phyloP scores from a whole-genome alignment of 441 rosid species.

The Erysimum cheiri region DNA sequence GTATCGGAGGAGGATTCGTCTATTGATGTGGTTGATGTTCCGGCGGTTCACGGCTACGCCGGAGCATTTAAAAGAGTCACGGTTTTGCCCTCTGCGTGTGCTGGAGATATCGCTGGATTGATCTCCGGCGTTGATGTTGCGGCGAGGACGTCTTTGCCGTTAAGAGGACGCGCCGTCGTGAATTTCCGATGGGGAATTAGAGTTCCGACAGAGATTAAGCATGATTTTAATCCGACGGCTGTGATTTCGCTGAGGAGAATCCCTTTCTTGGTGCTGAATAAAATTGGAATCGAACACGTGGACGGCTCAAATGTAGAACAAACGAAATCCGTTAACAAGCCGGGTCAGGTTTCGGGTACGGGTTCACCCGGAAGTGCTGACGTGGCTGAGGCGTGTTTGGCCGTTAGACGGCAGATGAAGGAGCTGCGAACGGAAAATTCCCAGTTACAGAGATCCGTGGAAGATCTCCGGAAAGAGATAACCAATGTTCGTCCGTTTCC shows the following conservation, averaged over 20 bases:
- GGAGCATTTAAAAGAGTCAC: conserved; percentile 42
- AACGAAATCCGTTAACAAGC: conserved; percentile 21
- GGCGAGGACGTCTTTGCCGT: conserved; percentile 63
- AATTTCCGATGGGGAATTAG: conserved; percentile 80
- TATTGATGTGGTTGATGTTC: conserved; percentile 60
- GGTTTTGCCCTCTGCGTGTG: conserved; percentile 46
- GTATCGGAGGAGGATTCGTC: conserved; percentile 49
- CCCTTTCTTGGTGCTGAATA: conserved; percentile 73
- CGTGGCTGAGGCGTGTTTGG: conserved; percentile 53
- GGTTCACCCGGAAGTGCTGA: conserved; percentile 34
- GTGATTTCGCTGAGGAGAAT: conserved; percentile 57
- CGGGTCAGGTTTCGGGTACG: conserved; percentile 31
- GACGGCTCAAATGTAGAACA: conserved; percentile 39
- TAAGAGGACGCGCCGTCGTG: conserved; percentile 57
- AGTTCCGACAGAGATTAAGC: conserved; percentile 56
- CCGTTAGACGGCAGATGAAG: conserved; percentile 61
- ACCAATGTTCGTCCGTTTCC: conserved; percentile 25
- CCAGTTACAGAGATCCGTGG: conserved; percentile 60
- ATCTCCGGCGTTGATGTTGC: conserved; percentile 65
- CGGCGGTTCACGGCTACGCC: conserved; percentile 33
- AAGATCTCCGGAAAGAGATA: conserved; percentile 65
- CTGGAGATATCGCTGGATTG: conserved; percentile 49
- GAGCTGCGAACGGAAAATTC: conserved; percentile 60
- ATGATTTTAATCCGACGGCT: conserved; percentile 35
- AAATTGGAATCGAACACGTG: conserved; percentile 74